These are phyloP conservation scores for Solanum rostratum DNA, from an alignment of 257 asterid species.

Conservation along the genomic window DNA sequence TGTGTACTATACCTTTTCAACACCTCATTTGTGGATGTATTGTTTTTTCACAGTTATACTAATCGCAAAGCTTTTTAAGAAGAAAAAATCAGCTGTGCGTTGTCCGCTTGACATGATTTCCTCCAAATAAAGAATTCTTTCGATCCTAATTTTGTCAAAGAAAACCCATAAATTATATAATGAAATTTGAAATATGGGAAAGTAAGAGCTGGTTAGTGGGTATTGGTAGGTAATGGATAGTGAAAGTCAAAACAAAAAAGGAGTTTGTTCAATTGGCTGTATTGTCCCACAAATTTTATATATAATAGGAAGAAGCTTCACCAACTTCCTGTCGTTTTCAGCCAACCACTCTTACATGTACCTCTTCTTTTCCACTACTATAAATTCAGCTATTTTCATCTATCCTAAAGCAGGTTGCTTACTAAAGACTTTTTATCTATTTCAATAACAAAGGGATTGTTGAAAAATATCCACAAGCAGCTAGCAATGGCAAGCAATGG, in stretches of 20 bases:
- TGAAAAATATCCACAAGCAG: not conserved
- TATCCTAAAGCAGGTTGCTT: not conserved
- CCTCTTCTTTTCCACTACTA: not conserved
- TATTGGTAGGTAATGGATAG: not conserved
- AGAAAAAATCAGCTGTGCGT: not conserved
- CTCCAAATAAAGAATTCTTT: not conserved
- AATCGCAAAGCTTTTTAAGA: not conserved
- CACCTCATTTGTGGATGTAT: not conserved
- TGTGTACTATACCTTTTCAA: too few relatives aligned
- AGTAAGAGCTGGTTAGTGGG: not conserved
- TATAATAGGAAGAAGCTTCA: not conserved
- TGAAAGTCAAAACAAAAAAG: not conserved
- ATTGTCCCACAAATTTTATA: not conserved
- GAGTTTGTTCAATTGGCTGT: not conserved
- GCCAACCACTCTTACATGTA: not conserved
- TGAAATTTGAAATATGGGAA: not conserved
- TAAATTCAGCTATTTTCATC: not conserved
- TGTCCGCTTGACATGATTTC: not conserved
- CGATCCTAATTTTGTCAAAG: not conserved
- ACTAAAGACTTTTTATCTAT: not conserved
- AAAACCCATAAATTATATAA: not conserved
- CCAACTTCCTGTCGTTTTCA: not conserved
- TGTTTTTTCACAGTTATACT: not conserved
- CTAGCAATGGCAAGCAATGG: conserved; percentile 3
- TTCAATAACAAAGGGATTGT: not conserved